Conservation (phyloP, 192 early-diverging fungal genomes). For the Mortierella antarctica region DNA sequence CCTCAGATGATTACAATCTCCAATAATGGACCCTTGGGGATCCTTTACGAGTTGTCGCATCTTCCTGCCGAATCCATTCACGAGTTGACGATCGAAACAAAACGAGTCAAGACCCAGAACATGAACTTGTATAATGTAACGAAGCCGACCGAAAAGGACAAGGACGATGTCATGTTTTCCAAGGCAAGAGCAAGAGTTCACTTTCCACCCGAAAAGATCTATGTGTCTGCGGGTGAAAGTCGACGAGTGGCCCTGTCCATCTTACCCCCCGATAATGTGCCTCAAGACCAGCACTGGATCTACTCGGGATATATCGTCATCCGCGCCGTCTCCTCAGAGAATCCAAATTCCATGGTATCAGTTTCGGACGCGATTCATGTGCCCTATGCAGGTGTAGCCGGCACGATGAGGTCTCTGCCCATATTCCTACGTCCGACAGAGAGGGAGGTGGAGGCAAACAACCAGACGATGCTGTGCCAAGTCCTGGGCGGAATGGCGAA, state of each 20-base stretch:
- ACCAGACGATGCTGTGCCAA: constrained; percentile 13
- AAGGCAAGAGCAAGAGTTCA: constrained; percentile 36
- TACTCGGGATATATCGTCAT: constrained; percentile 34
- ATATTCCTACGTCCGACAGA: constrained; percentile 30
- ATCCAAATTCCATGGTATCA: not conserved
- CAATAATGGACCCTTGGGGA: constrained; percentile 43
- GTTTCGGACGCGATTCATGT: constrained; percentile 13
- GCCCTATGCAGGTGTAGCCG: constrained; percentile 46
- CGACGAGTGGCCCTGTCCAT: constrained; percentile 43
- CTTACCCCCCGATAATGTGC: constrained; percentile 29
- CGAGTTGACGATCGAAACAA: constrained; percentile 34
- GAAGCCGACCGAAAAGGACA: not conserved
- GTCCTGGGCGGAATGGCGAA: constrained; percentile 1
- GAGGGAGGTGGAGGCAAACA: not conserved
- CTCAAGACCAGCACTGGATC: constrained; percentile 20
- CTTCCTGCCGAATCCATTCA: constrained; percentile 48
- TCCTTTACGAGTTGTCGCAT: constrained; percentile 48
- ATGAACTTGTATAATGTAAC: constrained; percentile 3
- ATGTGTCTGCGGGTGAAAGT: constrained; percentile 25
- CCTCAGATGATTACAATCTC: constrained; percentile 44
- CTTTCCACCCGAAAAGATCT: constrained; percentile 18
- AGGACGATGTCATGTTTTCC: constrained; percentile 12
- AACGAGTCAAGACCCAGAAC: constrained; percentile 23
- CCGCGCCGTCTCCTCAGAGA: not conserved
- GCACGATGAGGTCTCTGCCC: constrained; percentile 28